These are phyloP conservation scores for Malus hybrid DNA, from an alignment of 331 rosid species.

Conservation along the genomic window DNA sequence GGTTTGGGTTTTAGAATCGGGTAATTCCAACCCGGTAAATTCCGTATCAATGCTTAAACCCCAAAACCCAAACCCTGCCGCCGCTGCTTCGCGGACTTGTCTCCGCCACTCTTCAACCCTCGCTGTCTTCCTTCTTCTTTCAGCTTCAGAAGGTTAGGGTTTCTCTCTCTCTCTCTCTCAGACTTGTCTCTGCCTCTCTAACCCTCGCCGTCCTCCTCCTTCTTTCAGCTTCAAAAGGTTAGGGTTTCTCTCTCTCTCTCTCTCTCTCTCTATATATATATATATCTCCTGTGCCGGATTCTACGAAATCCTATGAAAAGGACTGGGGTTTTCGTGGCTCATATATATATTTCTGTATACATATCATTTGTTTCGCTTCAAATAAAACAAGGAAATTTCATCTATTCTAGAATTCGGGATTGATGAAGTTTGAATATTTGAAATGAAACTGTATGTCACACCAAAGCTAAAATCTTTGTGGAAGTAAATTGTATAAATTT, in stretches of 20 bases:
- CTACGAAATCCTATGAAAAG: too few species aligned
- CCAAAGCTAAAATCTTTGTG: neutral
- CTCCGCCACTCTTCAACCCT: neutral
- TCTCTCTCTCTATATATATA: too few species aligned
- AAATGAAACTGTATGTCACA: neutral
- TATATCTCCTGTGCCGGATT: too few species aligned
- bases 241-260: neutral
- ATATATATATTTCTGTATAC: too few species aligned
- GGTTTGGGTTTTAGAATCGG: too few species aligned
- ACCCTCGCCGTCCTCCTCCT: neutral
- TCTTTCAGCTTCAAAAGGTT: neutral
- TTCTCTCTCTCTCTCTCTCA: neutral
- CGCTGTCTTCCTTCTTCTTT: neutral
- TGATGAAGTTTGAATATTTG: neutral
- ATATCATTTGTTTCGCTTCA: neutral
- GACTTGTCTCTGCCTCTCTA: neutral
- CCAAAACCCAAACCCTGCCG: neutral
- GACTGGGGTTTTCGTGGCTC: too few species aligned
- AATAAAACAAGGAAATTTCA: neutral
- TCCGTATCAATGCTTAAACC: neutral
- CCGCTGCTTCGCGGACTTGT: neutral
- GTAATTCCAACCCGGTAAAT: too few species aligned
- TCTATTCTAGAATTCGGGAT: neutral
- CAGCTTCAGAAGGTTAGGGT: neutral
- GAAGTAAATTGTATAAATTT: neutral